phyloP scores from a whole-genome alignment of 78 protist species.

The Emiliania huxleyi region DNA sequence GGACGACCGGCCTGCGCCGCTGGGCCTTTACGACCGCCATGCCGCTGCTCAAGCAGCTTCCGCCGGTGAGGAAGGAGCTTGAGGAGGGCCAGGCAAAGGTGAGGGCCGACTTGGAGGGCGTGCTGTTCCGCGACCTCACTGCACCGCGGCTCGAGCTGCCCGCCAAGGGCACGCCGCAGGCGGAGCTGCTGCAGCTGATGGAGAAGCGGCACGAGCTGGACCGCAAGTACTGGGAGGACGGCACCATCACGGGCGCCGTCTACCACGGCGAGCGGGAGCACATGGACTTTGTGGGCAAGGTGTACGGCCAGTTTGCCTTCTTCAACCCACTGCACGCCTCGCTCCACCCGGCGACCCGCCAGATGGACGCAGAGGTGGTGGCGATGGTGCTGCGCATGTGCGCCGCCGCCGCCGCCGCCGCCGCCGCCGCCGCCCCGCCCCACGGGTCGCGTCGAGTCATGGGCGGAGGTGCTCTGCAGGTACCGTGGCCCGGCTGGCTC shows the following conservation, averaged over 20 bases:
- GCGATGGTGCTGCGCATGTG: conserved; percentile 54
- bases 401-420: no score
- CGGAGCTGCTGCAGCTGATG: not conserved
- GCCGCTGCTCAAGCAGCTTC: not conserved
- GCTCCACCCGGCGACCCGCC: conserved; percentile 68
- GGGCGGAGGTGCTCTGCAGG: no score
- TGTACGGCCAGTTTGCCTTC: conserved; percentile 57
- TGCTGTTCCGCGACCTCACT: not conserved
- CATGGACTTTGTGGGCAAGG: not conserved
- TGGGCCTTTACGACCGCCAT: not conserved
- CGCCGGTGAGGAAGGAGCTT: not conserved
- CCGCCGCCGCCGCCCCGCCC: no score
- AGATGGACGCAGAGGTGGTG: conserved; percentile 83
- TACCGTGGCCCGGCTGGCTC: not conserved
- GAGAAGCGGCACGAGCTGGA: not conserved
- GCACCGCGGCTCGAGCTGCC: not conserved
- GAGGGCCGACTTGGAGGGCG: not conserved
- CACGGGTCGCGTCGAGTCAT: no score
- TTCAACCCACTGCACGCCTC: conserved; percentile 83
- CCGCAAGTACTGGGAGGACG: not conserved
- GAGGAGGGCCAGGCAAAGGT: not conserved
- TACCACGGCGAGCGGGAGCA: conserved; percentile 4
- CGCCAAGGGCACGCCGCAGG: not conserved
- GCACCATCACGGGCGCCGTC: conserved; percentile 1
- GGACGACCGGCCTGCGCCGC: not conserved